Base-by-base conservation (phyloP, 2,329 filamentous ascomycete species). In the Penicillium sp. region DNA sequence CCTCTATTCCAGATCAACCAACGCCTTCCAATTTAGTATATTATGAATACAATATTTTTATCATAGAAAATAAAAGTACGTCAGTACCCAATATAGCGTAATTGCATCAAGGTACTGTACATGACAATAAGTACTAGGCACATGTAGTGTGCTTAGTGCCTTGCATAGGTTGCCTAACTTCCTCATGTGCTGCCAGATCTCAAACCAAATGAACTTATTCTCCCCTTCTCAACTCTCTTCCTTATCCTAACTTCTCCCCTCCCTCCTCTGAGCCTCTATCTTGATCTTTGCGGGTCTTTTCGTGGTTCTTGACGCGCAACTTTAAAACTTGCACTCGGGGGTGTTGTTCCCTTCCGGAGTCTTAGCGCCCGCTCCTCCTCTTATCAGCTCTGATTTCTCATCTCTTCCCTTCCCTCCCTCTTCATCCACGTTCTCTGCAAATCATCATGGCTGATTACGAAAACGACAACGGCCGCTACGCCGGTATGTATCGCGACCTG, bases 381-480 rank as follows among this genome's bases (percentile, higher is more conserved):
- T 62, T 58, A 63, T 64, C 60, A 60, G 54, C 54, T 56, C 52
- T 55, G 44, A 63, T 60, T 59, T 62, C 60, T 64, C 57, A 45
- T 42, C 48, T 49, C 47, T 49, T 42, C 26, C 25, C 43, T 59
- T 66, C 64, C 62, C 62, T 67, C 64, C 62, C 62, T 67, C 59
- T 47, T 61, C 56, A 62, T 57, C 60, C 43, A 58, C 50, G 46
- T 59, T 61, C 58, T 29, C 53, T 61, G 59, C 53, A 56, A 58
- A 60, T 59, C 64, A 72, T 59, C 62, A 79, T 79, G 77, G 73
- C 77, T 65, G 86, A 89, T 67, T 89, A 87, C 79, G 86, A 88
- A 72, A 83, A 82, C 68, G 85, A 88, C 63, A 82, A 83, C 73
- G 84, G 84, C 77, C 81, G 80, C 69, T 89, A 88, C 74, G 86